phyloP scores from a whole-genome alignment of 345 rosid genomes.

The Salix koriyanagi region DNA sequence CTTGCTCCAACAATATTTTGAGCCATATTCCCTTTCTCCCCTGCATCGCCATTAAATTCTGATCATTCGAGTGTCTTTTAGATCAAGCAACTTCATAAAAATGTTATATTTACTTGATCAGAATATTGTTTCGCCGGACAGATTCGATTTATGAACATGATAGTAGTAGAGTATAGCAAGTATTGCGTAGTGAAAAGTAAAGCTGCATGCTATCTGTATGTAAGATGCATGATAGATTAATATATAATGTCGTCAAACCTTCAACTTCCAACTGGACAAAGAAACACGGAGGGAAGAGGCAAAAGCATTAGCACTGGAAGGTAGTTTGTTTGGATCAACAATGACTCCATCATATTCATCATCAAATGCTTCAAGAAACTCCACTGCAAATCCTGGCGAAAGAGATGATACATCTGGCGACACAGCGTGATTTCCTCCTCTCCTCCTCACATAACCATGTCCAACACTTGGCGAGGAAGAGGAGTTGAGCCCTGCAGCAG shows the following conservation, averaged over 20 bases:
- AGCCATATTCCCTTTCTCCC: slow-evolving; percentile 52
- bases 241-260: slow-evolving; percentile 21
- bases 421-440: slow-evolving; percentile 13
- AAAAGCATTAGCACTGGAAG: slow-evolving; percentile 37
- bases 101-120: too few species aligned
- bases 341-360: slow-evolving; percentile 48
- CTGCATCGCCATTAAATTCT: slow-evolving; percentile 10
- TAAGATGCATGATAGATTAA: neutral
- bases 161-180: too few species aligned
- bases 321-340: slow-evolving; percentile 33
- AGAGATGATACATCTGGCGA: slow-evolving; percentile 32
- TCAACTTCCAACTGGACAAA: slow-evolving; percentile 31
- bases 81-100: too few species aligned
- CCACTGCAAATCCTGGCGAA: slow-evolving; percentile 13
- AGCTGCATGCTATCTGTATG: neutral
- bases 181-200: too few species aligned
- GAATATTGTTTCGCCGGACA: too few species aligned
- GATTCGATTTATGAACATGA: too few species aligned
- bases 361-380: slow-evolving; percentile 39
- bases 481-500: neutral
- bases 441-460: neutral
- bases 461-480: neutral
- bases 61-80: neutral
- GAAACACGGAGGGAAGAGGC: slow-evolving; percentile 38
- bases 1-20: slow-evolving; percentile 33